Evolutionary conservation across 2,329 filamentous ascomycete species (phyloP), one percentile per base, ranked within the genome.

Genomic region (Leptographium wingfieldii): DNA sequence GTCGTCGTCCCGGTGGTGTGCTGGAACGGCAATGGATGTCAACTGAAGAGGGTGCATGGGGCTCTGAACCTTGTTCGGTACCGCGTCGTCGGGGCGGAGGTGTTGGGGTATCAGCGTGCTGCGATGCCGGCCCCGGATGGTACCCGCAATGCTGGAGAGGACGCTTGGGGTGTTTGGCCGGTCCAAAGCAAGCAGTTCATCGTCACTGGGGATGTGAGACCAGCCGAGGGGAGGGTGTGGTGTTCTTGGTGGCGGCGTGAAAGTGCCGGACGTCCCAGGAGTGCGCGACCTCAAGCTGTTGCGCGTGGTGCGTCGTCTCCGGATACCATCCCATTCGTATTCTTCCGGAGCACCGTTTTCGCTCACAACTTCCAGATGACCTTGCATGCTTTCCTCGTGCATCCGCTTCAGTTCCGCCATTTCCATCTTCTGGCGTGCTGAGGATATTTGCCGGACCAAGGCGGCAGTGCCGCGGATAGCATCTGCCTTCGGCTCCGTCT

Each of bases 401-500:
- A 96, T 78, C 38, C 89, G 84, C 66, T 82, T 86, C 25, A 87
- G 81, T 71, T 97, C 94, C 53, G 89, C 83, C 9, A 84, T 78
- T 70, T 97, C 90, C 77, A 87, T 87, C 69, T 86, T 87, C 63
- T 87, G 82, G 62, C 94, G 81, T 0, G 86, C 80, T 12, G 79
- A 79, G 0, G 91, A 96, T 56, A 99, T 79, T 16, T 88, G 84
- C 63, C 94, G 84, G 58, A 99, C 80, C 61, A 99, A 90, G 55
- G 91, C 90, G 7, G 90, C 92, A 19, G 92, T 79, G 62, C 92
- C 94, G 65, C 94, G 89, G 68, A 99, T 95, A 11, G 94, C 91
- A 71, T 99, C 94, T 16, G 94, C 94, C 69, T 96, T 95, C 58
- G 94, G 94, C 68, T 99, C 94, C 16, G 88, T 87, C 72, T 99